These are phyloP conservation scores for Trypanosomatidae sp. DNA, from an alignment of 208 protist species.

Conservation along the genomic window DNA sequence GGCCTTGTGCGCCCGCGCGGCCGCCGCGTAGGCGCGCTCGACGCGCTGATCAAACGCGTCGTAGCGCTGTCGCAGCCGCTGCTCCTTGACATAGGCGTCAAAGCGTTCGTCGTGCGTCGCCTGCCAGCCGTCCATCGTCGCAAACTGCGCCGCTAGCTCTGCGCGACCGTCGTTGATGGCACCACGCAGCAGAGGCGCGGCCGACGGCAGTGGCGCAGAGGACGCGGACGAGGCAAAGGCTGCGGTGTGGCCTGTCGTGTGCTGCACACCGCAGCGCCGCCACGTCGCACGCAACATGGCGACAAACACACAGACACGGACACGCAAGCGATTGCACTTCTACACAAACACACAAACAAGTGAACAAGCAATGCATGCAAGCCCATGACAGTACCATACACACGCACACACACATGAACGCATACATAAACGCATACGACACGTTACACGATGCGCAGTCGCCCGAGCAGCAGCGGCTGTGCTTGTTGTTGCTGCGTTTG, in stretches of 20 bases:
- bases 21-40: conserved; percentile 51
- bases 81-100: conserved; percentile 59
- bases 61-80: conserved; percentile 47
- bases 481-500: too few species aligned
- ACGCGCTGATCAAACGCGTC: conserved; percentile 83
- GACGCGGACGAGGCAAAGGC: not conserved
- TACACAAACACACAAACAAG: too few species aligned
- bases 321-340: too few species aligned
- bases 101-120: conserved; percentile 30
- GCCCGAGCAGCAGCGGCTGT: too few species aligned
- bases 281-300: too few species aligned
- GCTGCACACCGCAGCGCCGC: too few species aligned
- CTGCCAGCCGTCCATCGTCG: conserved; percentile 75
- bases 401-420: too few species aligned
- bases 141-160: conserved; percentile 63
- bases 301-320: too few species aligned
- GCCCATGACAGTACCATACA: too few species aligned
- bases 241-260: not conserved
- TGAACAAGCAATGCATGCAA: too few species aligned
- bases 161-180: conserved; percentile 54
- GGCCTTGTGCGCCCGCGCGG: conserved; percentile 41
- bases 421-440: too few species aligned
- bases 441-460: too few species aligned
- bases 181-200: conserved; percentile 9
- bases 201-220: not conserved